Base-by-base conservation (phyloP, 768 basidiomycete species). In the Tricholoma matsutake region DNA sequence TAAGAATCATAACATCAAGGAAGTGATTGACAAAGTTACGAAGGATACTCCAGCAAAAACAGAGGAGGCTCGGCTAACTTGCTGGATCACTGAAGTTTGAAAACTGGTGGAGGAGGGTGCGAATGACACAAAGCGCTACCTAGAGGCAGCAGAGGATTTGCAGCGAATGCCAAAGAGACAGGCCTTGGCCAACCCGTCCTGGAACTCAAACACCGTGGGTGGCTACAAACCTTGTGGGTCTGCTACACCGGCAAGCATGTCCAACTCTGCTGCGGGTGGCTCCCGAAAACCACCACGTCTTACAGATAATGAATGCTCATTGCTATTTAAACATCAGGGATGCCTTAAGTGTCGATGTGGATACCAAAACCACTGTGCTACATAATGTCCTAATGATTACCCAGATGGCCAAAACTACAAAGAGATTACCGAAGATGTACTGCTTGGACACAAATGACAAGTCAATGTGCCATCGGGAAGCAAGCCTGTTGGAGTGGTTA, bases 291-390 rank as follows among this genome's bases (percentile, higher is more conserved):
- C 41, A n/a, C 41, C n/a, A 5, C n/a, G 8, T 6, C 41, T 43
- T 5, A 18, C 41, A 4, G 41, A 43, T n/a, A 43, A 43, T 18
- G 41, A 43, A 43, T 18, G n/a, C 5, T n/a, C 41, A n/a, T 18
- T 43, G n/a, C 41, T 43, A 11, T 18, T n/a, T 18, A 43, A 43
- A 18, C n/a, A 43, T 18, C 41, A 43, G n/a, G 41, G 41, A 4
- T 43, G 41, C 11, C 14, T 43, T 6, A 43, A 43, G n/a, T 43
- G 41, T 73, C 9, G 32, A 32, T 32, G 32, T 9, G 9, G 32
- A 32, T 32, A 32, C 32, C 32, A 32, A 32, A 32, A 32, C 32
- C 32, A 32, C 32, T 9, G 32, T 32, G 32, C 32, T 32, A 32
- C 32, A 32, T 4, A 32, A 32, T 32, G 32, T 32, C 32, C 32